Conservation (phyloP, 2,329 filamentous ascomycete species). For the Trichothecium roseum region DNA sequence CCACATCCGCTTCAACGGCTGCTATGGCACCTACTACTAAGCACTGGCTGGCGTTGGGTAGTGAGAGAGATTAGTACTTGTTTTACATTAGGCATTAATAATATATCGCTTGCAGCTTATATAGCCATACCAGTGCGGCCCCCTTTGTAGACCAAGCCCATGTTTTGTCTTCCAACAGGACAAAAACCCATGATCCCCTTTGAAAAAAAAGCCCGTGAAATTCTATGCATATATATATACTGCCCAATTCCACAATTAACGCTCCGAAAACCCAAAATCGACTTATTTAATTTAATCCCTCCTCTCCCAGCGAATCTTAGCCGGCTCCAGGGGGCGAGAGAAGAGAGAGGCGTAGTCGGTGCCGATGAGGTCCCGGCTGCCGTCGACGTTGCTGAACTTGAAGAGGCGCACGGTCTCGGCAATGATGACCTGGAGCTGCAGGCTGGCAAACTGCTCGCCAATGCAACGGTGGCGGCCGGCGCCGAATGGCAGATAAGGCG, state of each 20-base stretch:
- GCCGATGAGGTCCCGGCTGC: slow-evolving; percentile 56
- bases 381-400: slow-evolving; percentile 67
- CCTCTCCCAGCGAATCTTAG: slow-evolving; percentile 66
- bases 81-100: slow-evolving; percentile 5
- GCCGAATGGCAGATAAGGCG: slow-evolving; percentile 88
- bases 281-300: slow-evolving; percentile 27
- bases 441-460: slow-evolving; percentile 91
- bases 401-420: slow-evolving; percentile 68
- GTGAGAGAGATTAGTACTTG: not conserved
- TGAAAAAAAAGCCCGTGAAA: slow-evolving; percentile 10
- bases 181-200: no score
- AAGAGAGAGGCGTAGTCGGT: slow-evolving; percentile 64
- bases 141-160: no score
- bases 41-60: no score
- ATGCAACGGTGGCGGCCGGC: slow-evolving; percentile 91
- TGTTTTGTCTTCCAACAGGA: no score
- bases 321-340: slow-evolving; percentile 61
- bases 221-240: slow-evolving; percentile 4
- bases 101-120: slow-evolving; percentile 2
- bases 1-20: no score
- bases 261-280: slow-evolving; percentile 7
- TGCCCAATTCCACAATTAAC: slow-evolving; percentile 5
- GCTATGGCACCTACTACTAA: no score
- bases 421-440: slow-evolving; percentile 80
- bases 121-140: not conserved